Conservation (phyloP, 495 filamentous ascomycete species). For the Tuber indicum region DNA sequence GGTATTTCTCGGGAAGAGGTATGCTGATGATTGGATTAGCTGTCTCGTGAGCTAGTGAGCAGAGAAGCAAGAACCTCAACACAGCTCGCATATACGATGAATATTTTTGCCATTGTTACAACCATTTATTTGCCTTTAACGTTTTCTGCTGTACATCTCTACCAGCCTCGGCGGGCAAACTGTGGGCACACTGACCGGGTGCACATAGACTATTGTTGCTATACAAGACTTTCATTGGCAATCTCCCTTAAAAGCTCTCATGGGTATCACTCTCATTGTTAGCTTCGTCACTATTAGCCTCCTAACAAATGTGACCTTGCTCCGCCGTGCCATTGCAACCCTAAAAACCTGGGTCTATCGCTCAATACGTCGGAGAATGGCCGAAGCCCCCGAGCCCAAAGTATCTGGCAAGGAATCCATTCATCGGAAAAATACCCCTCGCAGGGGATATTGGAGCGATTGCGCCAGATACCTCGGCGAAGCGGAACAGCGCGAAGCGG, state of each 20-base stretch:
- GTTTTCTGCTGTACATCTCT: neutral
- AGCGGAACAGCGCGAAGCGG: too few species aligned
- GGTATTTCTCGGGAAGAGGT: neutral
- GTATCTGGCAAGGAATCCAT: too few species aligned
- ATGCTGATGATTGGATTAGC: neutral
- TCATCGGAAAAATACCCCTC: too few species aligned
- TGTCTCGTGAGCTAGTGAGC: neutral
- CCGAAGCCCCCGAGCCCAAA: too few species aligned
- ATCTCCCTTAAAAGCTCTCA: neutral
- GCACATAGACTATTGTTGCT: neutral
- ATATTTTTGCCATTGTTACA: slow-evolving; percentile 5
- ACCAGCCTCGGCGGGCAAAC: neutral
- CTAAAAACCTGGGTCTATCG: neutral
- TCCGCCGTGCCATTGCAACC: neutral
- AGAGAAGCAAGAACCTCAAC: slow-evolving; percentile 1
- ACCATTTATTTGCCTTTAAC: neutral
- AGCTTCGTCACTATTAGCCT: neutral
- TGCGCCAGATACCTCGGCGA: too few species aligned
- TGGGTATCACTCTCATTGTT: neutral
- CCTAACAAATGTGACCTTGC: neutral
- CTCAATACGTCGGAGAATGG: neutral
- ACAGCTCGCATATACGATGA: neutral
- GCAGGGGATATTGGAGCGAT: too few species aligned
- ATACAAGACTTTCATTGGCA: too few species aligned
- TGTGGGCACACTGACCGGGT: neutral